These are phyloP conservation scores for Erigeron philadelphicus DNA, from an alignment of 140 eudicot species.

Conservation along the genomic window DNA sequence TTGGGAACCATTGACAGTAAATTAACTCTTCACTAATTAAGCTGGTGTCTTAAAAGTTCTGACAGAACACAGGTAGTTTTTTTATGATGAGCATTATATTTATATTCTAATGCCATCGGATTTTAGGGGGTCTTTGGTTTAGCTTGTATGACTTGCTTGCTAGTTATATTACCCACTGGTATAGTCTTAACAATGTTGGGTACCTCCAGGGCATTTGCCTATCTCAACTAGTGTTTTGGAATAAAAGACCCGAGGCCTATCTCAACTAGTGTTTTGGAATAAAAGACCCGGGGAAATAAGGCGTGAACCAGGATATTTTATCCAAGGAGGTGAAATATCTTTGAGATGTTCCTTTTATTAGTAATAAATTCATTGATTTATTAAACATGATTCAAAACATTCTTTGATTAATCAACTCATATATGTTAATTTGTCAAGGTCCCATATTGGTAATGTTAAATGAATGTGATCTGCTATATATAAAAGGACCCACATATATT, in stretches of 20 bases:
- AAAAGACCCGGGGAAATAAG: slow-evolving; percentile 1
- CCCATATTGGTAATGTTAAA: too few relatives aligned
- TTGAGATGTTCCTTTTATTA: neutral
- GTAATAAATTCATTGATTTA: too few relatives aligned
- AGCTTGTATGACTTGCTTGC: neutral
- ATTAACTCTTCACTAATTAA: neutral
- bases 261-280: slow-evolving; percentile 1
- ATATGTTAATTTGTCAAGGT: neutral
- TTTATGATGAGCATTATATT: neutral
- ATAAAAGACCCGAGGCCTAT: slow-evolving; percentile 2
- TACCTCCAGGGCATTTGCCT: slow-evolving; percentile 3
- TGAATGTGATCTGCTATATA: neutral
- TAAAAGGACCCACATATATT: neutral
- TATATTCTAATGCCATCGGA: neutral
- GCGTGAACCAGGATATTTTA: neutral
- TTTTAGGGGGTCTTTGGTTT: neutral
- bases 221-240: neutral
- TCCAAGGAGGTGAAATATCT: neutral
- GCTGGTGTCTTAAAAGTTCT: neutral
- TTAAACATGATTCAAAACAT: too few relatives aligned
- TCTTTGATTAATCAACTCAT: neutral
- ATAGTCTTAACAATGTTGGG: neutral
- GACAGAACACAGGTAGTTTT: neutral
- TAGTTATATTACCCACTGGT: neutral
- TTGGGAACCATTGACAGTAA: neutral